Percentiles rank a stretch among this genome's conserved stretches.
phyloP scores from a whole-genome alignment of 495 filamentous ascomycete genomes.

The Melanomma pulvis-pyrius region DNA sequence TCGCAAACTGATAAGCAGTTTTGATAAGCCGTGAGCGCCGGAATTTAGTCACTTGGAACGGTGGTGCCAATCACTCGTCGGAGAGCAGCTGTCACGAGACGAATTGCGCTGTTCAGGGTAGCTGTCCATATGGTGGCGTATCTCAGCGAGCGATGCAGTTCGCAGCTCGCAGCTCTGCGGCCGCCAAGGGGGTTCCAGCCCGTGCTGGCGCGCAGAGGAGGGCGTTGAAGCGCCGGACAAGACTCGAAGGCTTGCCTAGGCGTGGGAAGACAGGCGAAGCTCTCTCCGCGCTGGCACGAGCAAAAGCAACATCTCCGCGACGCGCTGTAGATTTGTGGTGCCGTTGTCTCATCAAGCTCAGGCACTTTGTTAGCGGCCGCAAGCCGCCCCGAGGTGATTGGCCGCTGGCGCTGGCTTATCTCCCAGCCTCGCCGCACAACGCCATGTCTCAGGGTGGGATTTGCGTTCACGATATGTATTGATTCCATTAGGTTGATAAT shows the following conservation, averaged over 20 bases:
- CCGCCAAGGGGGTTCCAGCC: slow-evolving; percentile 20
- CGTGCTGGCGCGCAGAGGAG: background rate
- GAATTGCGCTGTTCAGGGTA: slow-evolving; percentile 7
- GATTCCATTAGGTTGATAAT: slow-evolving; percentile 22
- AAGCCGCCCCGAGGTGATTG: slow-evolving; percentile 11
- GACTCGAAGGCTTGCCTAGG: slow-evolving; percentile 1
- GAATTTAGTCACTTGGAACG: slow-evolving; percentile 31
- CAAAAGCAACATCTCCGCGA: slow-evolving; percentile 20
- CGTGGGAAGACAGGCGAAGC: slow-evolving; percentile 12
- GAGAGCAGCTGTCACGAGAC: slow-evolving; percentile 19
- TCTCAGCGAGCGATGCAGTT: background rate
- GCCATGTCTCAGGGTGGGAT: slow-evolving; percentile 14
- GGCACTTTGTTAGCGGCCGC: background rate
- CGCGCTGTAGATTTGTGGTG: slow-evolving; percentile 21
- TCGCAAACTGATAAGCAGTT: slow-evolving; percentile 25
- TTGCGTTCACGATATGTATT: slow-evolving; percentile 14
- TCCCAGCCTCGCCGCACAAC: slow-evolving; percentile 13
- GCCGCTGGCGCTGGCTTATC: slow-evolving; percentile 22
- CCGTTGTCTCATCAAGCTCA: slow-evolving; percentile 27
- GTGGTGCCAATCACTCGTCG: slow-evolving; percentile 18
- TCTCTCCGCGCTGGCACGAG: background rate
- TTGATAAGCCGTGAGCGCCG: slow-evolving; percentile 35
- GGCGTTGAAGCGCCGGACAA: background rate
- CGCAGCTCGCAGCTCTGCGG: slow-evolving; percentile 19
- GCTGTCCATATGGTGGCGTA: background rate